Conservation (phyloP, 192 early-diverging fungal species). For the Backusella westeae region DNA sequence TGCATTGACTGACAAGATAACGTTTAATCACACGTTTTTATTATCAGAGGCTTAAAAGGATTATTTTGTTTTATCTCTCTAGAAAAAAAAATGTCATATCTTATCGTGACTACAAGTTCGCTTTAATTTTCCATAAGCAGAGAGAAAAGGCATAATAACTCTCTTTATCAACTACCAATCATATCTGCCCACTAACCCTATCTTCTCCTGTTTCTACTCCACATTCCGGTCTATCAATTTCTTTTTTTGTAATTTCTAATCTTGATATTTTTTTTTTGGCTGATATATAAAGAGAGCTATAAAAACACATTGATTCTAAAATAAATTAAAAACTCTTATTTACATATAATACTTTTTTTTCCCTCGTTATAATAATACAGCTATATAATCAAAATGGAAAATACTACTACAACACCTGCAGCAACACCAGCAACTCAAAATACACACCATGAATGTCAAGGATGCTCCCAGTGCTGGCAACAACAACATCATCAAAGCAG, state of each 20-base stretch:
- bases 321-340: neutral
- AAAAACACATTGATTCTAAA: neutral
- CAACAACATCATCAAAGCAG: neutral
- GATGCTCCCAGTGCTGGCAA: neutral
- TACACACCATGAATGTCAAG: slow-evolving; percentile 6
- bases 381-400: neutral
- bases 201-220: neutral
- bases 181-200: neutral
- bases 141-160: neutral
- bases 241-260: neutral
- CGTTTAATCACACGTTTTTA: slow-evolving; percentile 7
- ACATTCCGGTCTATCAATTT: slow-evolving; percentile 1
- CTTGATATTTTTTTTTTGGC: neutral
- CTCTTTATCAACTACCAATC: slow-evolving; percentile 4
- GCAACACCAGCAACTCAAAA: neutral
- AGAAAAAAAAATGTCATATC: neutral
- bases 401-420: neutral
- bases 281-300: neutral
- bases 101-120: neutral
- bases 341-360: neutral
- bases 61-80: neutral
- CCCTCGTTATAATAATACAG: too few relatives aligned
- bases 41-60: neutral
- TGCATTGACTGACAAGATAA: slow-evolving; percentile 9
- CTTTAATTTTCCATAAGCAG: neutral